Evolutionary conservation across 352 stramenopile genomes (phyloP).

Genomic region (Globisporangium parvum): DNA sequence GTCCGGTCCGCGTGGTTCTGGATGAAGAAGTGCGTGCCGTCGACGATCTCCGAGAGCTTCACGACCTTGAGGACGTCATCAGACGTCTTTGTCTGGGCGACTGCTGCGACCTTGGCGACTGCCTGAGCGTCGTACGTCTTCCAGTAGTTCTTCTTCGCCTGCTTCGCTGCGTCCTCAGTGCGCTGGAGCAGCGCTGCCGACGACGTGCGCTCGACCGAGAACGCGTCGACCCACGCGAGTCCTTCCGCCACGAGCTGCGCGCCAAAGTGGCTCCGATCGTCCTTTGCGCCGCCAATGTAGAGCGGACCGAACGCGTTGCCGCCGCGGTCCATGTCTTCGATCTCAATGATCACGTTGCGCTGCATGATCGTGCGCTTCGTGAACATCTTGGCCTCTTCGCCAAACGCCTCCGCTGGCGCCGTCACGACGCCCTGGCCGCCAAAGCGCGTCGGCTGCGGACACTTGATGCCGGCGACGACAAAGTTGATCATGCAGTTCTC

Average conservation of each 20-base stretch:
- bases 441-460: slow-evolving; percentile 76
- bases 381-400: slow-evolving; percentile 86
- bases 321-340: slow-evolving; percentile 92
- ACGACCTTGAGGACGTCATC: slow-evolving; percentile 69
- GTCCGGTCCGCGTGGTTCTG: slow-evolving; percentile 87
- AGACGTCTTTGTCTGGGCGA: slow-evolving; percentile 36
- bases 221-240: slow-evolving; percentile 90
- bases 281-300: slow-evolving; percentile 54
- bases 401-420: slow-evolving; percentile 79
- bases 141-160: slow-evolving; percentile 94
- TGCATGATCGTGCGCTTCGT: slow-evolving; percentile 88
- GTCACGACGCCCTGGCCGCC: slow-evolving; percentile 88
- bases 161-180: slow-evolving; percentile 85
- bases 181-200: slow-evolving; percentile 64
- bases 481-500: slow-evolving; percentile 97
- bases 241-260: slow-evolving; percentile 90
- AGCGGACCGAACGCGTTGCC: slow-evolving; percentile 89
- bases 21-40: slow-evolving; percentile 92
- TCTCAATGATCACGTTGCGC: slow-evolving; percentile 87
- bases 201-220: slow-evolving; percentile 91
- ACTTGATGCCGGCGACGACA: slow-evolving; percentile 86
- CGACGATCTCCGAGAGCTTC: slow-evolving; percentile 93
- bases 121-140: slow-evolving; percentile 69
- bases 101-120: slow-evolving; percentile 35
- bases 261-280: slow-evolving; percentile 85